Percentiles rank a stretch among this genome's conserved stretches.
Conservation (phyloP, 441 rosid species). For the Adansonia grandidieri region DNA sequence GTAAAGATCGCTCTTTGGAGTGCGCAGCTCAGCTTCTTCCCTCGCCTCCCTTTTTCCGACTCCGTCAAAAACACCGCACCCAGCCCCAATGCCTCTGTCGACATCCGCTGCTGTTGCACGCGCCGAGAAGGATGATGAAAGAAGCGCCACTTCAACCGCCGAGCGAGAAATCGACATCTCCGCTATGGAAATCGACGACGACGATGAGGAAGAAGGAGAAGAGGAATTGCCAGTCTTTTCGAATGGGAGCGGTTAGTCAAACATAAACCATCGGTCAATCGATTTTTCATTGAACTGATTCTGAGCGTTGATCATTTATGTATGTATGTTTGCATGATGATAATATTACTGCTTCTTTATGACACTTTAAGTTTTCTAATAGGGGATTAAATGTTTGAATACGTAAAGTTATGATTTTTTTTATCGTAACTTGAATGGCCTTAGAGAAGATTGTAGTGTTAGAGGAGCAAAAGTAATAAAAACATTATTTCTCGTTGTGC, state of each 20-base stretch:
- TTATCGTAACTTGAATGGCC: background rate
- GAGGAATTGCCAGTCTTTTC: conserved; percentile 33
- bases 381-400: background rate
- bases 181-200: conserved; percentile 39
- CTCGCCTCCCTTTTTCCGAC: background rate
- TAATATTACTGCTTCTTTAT: background rate
- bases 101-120: conserved; percentile 20
- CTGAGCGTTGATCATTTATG: background rate
- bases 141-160: conserved; percentile 8
- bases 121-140: conserved; percentile 25
- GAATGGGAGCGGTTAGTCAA: conserved; percentile 32
- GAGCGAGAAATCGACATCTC: conserved; percentile 38
- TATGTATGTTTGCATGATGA: background rate
- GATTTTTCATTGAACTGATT: background rate
- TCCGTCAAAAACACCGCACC: background rate
- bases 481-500: background rate
- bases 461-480: background rate
- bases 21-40: conserved; percentile 2
- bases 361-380: conserved; percentile 16
- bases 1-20: background rate
- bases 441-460: background rate
- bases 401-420: background rate
- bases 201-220: conserved; percentile 30
- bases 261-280: background rate
- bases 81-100: conserved; percentile 31